Evolutionary conservation across 257 asterid species (phyloP), one percentile per base, ranked within the genome.

Genomic region (Ehretia macrophylla): DNA sequence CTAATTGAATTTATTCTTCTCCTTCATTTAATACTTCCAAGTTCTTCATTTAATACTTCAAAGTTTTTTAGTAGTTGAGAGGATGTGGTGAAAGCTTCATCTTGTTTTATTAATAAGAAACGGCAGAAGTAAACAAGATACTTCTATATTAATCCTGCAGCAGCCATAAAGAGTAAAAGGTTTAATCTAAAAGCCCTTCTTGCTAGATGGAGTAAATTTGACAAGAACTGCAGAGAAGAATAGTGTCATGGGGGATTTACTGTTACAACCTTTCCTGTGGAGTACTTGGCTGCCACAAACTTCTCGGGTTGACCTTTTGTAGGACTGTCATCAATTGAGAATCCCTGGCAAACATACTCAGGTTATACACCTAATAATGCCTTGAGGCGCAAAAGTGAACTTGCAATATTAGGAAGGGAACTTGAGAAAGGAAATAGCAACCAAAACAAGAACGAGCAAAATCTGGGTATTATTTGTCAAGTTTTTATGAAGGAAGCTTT

Each of bases 81-180:
- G 69, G 71, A 64, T 68, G 79, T 76, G 73, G 77, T 70, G 72
- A 68, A 75, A 66, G 80, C 74, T 60, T 77, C 78, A 69, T 79
- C 93, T 79, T 76, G 80, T 66, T 76, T 77, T 70, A 78, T 80
- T 80, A 73, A 63, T 52, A 73, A 52, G 72, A 69, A 79, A 77
- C 79, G 60, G 64, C 83, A 77, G 67, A 70, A 74, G 69, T 72
- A 75, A 79, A 75, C 76, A 72, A 72, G 83, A 82, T 68, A 77
- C 87, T 78, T 71, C 85, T 64, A 67, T 78, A 67, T 73, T 86
- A 92, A 71, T 81, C 95, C 95, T 86, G 97, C 91, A 90, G 66
- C 74, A 87, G 59, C 74, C 82, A 76, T 65, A 51, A 62, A 63
- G 66, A 65, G 63, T 53, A 55, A 78, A 39, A 65, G 47, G 57